phyloP scores from a whole-genome alignment of 768 basidiomycete species.

The Naganishia vishniacii region DNA sequence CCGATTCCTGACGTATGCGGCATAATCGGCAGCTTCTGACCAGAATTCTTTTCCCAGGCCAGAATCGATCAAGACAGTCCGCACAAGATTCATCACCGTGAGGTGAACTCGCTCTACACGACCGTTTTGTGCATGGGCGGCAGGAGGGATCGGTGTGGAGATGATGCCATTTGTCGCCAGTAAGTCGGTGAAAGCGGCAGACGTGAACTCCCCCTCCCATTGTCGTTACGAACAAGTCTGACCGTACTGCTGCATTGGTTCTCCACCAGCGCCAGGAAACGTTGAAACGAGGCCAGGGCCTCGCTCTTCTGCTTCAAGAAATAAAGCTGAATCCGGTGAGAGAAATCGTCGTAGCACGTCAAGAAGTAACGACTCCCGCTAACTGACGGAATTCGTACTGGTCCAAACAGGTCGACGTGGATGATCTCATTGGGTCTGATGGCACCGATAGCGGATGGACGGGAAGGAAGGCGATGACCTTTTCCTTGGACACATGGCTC shows the following conservation, averaged over 20 bases:
- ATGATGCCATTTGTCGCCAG: constrained; percentile 13
- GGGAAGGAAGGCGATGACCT: neutral
- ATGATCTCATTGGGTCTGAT: neutral
- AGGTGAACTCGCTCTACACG: constrained; percentile 29
- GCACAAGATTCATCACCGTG: constrained; percentile 25
- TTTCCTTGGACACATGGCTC: neutral
- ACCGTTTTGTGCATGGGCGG: constrained; percentile 29
- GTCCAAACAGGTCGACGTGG: constrained; percentile 9
- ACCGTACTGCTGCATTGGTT: constrained; percentile 13
- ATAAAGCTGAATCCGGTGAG: neutral
- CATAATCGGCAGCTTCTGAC: constrained; percentile 17
- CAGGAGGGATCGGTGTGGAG: constrained; percentile 12
- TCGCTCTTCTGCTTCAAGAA: constrained; percentile 12
- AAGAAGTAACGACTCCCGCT: neutral
- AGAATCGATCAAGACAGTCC: constrained; percentile 24
- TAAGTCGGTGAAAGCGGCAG: neutral
- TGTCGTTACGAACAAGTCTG: constrained; percentile 7
- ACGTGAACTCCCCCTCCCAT: constrained; percentile 16
- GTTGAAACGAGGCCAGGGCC: neutral
- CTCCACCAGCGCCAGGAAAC: constrained; percentile 15
- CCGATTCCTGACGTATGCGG: constrained; percentile 11
- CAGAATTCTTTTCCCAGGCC: neutral
- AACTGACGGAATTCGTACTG: neutral
- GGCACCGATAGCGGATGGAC: neutral
- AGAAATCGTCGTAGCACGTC: constrained; percentile 20